phyloP scores from a whole-genome alignment of 2,329 filamentous ascomycete genomes.

The Claviceps sp. region DNA sequence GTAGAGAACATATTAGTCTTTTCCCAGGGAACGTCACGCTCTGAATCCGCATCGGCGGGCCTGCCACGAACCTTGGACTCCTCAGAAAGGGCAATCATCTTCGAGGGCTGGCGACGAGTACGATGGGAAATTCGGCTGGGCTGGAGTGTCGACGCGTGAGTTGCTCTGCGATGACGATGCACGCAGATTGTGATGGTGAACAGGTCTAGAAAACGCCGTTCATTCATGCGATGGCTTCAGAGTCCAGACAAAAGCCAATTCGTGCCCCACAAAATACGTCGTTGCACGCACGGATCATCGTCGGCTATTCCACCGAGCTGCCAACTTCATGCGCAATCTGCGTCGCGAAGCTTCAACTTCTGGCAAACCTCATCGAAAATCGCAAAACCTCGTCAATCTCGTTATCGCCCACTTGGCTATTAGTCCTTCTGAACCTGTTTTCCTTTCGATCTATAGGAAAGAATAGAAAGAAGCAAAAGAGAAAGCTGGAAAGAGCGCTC shows the following conservation, averaged over 20 bases:
- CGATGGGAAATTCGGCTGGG: neutral
- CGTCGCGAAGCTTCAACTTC: neutral
- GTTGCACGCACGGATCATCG: conserved; percentile 14
- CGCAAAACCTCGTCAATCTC: neutral
- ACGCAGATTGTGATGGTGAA: neutral
- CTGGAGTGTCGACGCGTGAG: neutral
- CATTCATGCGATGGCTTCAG: too few species aligned
- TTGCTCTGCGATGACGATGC: too few species aligned
- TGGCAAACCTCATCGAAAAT: neutral
- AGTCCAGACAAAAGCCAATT: conserved; percentile 2
- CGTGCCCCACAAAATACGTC: conserved; percentile 1
- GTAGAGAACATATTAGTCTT: neutral
- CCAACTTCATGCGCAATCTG: neutral
- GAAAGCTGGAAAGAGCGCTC: neutral
- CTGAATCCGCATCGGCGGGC: neutral
- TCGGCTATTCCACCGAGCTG: conserved; percentile 12
- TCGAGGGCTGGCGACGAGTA: conserved; percentile 11
- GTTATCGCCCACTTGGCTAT: neutral
- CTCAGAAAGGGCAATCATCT: conserved; percentile 66
- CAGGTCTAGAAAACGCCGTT: neutral
- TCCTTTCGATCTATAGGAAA: neutral
- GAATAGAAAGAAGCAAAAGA: neutral
- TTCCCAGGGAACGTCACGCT: neutral
- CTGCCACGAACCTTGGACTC: conserved; percentile 68
- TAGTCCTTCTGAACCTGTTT: neutral